phyloP scores from a whole-genome alignment of 2,329 filamentous ascomycete genomes.

The Cordyceps pruinosa region DNA sequence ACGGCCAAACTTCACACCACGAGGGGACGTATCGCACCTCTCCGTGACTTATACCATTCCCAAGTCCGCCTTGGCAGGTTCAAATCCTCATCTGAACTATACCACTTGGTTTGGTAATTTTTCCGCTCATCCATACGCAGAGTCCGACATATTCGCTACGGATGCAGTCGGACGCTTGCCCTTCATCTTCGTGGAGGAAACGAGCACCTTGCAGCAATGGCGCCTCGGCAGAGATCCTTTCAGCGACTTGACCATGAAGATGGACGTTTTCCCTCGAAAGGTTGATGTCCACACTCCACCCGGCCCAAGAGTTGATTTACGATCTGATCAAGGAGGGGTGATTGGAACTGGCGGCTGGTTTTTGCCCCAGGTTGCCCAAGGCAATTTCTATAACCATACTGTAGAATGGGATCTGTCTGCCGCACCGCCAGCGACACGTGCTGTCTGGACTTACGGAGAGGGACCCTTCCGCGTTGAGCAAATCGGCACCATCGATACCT shows the following conservation, averaged over 20 bases:
- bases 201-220: slow-evolving; percentile 14
- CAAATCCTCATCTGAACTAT: slow-evolving; percentile 8
- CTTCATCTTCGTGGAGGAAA: slow-evolving; percentile 14
- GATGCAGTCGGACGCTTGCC: slow-evolving; percentile 12
- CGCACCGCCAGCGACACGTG: slow-evolving; percentile 13
- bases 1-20: slow-evolving; percentile 2
- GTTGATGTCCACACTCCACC: slow-evolving; percentile 11
- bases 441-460: slow-evolving; percentile 17
- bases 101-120: slow-evolving; percentile 10
- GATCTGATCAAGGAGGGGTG: slow-evolving; percentile 10
- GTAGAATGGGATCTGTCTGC: slow-evolving; percentile 14
- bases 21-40: slow-evolving; percentile 8
- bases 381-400: slow-evolving; percentile 7
- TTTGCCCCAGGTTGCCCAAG: slow-evolving; percentile 12
- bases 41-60: slow-evolving; percentile 10
- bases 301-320: slow-evolving; percentile 14
- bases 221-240: slow-evolving; percentile 8
- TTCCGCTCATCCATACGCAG: slow-evolving; percentile 6
- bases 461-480: slow-evolving; percentile 12
- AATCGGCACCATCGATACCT: slow-evolving; percentile 5
- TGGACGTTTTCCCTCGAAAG: slow-evolving; percentile 14
- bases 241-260: slow-evolving; percentile 13
- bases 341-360: slow-evolving; percentile 14
- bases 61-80: background rate
- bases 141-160: slow-evolving; percentile 9